Percentiles rank a stretch among this genome's conserved stretches.
These are phyloP conservation scores for Xerocomellus amylosporus DNA, from an alignment of 768 basidiomycete species.

Conservation along the genomic window DNA sequence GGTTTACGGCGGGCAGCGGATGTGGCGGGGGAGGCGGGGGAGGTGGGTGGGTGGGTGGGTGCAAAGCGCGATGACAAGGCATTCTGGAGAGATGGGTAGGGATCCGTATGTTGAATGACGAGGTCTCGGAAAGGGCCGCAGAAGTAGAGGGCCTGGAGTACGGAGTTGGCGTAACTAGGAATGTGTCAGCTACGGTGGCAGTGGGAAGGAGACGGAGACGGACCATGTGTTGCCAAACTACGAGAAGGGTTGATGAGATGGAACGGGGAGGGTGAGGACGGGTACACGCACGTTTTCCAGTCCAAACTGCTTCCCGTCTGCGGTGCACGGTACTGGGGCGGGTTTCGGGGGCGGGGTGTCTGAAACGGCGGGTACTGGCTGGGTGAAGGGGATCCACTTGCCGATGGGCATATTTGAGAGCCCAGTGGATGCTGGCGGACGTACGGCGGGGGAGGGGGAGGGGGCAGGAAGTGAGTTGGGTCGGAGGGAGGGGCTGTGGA, in stretches of 20 bases:
- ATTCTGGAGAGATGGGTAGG: slow-evolving; percentile 40
- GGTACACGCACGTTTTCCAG: slow-evolving; percentile 81
- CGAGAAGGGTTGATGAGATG: slow-evolving; percentile 7
- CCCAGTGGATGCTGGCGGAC: background rate
- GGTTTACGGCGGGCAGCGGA: slow-evolving; percentile 48
- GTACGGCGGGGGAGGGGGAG: background rate
- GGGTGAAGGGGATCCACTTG: slow-evolving; percentile 39
- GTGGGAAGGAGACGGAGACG: slow-evolving; percentile 18
- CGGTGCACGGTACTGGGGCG: slow-evolving; percentile 42
- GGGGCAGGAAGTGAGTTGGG: background rate
- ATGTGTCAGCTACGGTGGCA: slow-evolving; percentile 17
- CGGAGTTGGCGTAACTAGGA: slow-evolving; percentile 94
- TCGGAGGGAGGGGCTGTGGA: background rate
- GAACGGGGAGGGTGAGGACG: background rate
- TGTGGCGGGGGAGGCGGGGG: slow-evolving; percentile 31
- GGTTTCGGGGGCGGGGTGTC: slow-evolving; percentile 31
- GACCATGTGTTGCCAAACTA: slow-evolving; percentile 98
- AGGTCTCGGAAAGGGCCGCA: slow-evolving; percentile 92
- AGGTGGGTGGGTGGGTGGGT: slow-evolving; percentile 21
- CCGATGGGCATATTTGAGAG: slow-evolving; percentile 35
- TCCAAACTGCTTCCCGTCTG: slow-evolving; percentile 90
- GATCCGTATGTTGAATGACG: slow-evolving; percentile 66
- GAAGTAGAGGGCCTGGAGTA: slow-evolving; percentile 95
- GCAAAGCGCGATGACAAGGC: slow-evolving; percentile 25
- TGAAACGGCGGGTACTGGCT: slow-evolving; percentile 17